Base-by-base conservation (phyloP, 108 stramenopile genomes). In the Cylindrotheca fusiformis region DNA sequence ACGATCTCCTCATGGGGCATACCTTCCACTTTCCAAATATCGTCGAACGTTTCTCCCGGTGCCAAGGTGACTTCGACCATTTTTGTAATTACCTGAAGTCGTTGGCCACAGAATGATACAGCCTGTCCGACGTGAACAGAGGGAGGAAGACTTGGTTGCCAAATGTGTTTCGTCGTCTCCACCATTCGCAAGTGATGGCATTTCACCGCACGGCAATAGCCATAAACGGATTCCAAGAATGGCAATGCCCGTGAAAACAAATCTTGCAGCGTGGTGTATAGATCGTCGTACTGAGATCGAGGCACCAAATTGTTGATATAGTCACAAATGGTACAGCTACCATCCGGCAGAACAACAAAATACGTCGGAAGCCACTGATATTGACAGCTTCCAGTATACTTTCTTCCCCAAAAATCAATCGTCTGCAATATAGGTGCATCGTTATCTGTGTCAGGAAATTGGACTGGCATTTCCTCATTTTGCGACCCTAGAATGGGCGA, bases 31-130 rank as follows among this genome's bases (percentile, higher is more conserved):
- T 69, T 60, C 68, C 68, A 69, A 21, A 63, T 58, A 29, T 58
- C 68, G 20, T 62, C 50, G 27, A 63, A 55, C 2, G 18, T 52
- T 14, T 69, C 21, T 2, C 63, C 63, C 2, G 53, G 17, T 1
- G 29, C 31, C n/a, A 71, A 52, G 50, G 65, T 64, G 33, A 65
- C 65, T 22, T 71, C 70, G 1, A 65, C 63, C 2, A 71, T 71
- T 52, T 71, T 65, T 10, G 70, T 58, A 3, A 71, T 54, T 1
- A 63, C 70, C 28, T 64, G 70, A 1, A 56, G 31, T 1, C n/a
- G 12, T 56, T 56, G 55, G 14, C 31, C 55, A 20, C 55, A 20
- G 2, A 56, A 31, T 1, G 14, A 12, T 18, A 31, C 1, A 1
- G 27, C 30, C 32, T 32, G 29, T 3, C 19, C 24, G 1, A 32